Conservation (phyloP, 2,329 filamentous ascomycete species). For the Cladosporium halotolerans region DNA sequence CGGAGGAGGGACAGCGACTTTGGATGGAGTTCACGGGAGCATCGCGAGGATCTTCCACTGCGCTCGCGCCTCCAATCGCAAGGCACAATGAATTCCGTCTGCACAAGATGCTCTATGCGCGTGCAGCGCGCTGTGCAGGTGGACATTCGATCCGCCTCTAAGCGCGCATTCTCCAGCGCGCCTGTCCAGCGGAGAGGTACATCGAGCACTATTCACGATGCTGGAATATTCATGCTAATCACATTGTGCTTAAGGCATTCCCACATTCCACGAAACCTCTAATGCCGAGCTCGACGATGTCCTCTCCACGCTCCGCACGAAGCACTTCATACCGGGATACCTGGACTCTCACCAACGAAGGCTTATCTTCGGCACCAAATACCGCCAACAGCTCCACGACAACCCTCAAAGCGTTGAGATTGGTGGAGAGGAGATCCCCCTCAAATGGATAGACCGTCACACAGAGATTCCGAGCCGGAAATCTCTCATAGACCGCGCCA, state of each 20-base stretch:
- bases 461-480: constrained; percentile 27
- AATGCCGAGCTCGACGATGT: constrained; percentile 36
- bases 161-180: constrained; percentile 24
- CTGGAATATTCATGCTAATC: neutral
- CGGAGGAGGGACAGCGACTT: constrained; percentile 3
- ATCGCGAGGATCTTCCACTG: neutral
- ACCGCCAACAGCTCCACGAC: constrained; percentile 36
- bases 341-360: constrained; percentile 36
- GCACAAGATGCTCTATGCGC: constrained; percentile 28
- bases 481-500: constrained; percentile 23
- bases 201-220: neutral
- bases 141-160: constrained; percentile 12
- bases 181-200: constrained; percentile 13
- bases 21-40: neutral
- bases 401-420: constrained; percentile 39
- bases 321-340: constrained; percentile 40
- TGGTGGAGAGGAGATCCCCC: constrained; percentile 34
- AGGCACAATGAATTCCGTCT: constrained; percentile 24
- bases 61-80: neutral
- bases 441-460: constrained; percentile 28
- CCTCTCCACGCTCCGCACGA: constrained; percentile 36
- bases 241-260: constrained; percentile 26
- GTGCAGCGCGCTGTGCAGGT: constrained; percentile 22
- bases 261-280: constrained; percentile 37
- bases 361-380: constrained; percentile 37